Evolutionary conservation across 352 stramenopile species (phyloP), one percentile per base, ranked within the genome.

Genomic region (Globisporangium viniferum): DNA sequence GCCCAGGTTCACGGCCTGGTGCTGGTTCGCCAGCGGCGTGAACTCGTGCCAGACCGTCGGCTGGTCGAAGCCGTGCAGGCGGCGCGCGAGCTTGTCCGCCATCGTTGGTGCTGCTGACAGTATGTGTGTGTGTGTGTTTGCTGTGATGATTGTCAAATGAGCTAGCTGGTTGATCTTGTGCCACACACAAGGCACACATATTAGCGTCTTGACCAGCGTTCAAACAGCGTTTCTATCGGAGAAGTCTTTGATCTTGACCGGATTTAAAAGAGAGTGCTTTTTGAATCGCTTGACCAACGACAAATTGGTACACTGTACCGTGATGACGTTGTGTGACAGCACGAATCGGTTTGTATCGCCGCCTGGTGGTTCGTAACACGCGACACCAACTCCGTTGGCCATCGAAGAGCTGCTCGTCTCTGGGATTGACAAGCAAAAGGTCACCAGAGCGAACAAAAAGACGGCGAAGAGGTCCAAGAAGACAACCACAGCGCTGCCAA

Each of bases 1-100:
- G 0, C 88, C 92, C 29, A 98, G 78, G 75, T 98, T 98, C n/a
- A 98, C 81, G 27, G 92, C 91, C 60, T 89, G 69, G 72, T 97
- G 80, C 75, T 97, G 70, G 51, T 88, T 75, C 14, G 93, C 89
- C 31, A 98, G 76, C 59, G 91, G 86, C 41, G 91, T 98, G 80
- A 97, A 94, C 73, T 93, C 85, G 66, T 94, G 85, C 87, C 87
- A 94, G 57, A 94, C 87, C 20, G 87, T 94, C 39, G 85, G 83
- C 69, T 86, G 73, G 66, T 93, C 85, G 62, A 94, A 93, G 70
- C 87, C 87, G 8, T 81, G 41, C 12, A 93, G 82, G 29, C 87
- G 87, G 36, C 62, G 67, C 44, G 85, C 77, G 59, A 93, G 80
- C 44, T 84, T 73, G 27, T 92, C 78, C 24, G 81, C 72, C 84